phyloP scores from a whole-genome alignment of 2,329 filamentous ascomycete species.

The Raffaelea arxii region DNA sequence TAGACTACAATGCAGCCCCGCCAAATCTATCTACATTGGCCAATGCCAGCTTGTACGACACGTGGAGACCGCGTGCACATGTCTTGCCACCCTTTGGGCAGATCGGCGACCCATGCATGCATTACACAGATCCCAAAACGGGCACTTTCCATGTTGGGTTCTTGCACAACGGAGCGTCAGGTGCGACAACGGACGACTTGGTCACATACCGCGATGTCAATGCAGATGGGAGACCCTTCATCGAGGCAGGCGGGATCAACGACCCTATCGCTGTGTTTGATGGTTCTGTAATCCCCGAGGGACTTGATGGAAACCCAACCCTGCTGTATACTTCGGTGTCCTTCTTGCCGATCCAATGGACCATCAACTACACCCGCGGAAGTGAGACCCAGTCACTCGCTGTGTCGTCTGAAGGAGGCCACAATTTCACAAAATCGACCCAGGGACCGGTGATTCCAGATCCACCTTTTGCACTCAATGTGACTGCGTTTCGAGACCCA shows the following conservation, averaged over 20 bases:
- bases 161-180: slow-evolving; percentile 1
- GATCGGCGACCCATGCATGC: slow-evolving; percentile 3
- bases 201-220: slow-evolving; percentile 2
- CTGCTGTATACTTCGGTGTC: slow-evolving; percentile 3
- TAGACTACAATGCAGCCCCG: slow-evolving; percentile 3
- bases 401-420: background rate
- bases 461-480: slow-evolving; percentile 1
- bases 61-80: slow-evolving; percentile 1
- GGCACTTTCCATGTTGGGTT: slow-evolving; percentile 2
- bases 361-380: slow-evolving; percentile 14
- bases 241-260: slow-evolving; percentile 1
- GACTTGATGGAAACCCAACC: slow-evolving; percentile 2
- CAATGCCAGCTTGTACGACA: slow-evolving; percentile 1
- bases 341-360: slow-evolving; percentile 3
- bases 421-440: background rate
- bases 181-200: slow-evolving; percentile 1
- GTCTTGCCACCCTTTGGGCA: slow-evolving; percentile 3
- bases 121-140: slow-evolving; percentile 1
- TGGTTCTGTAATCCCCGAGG: slow-evolving; percentile 2
- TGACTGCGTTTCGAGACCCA: slow-evolving; percentile 1
- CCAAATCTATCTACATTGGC: slow-evolving; percentile 1
- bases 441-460: slow-evolving; percentile 2
- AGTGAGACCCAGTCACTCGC: slow-evolving; percentile 4
- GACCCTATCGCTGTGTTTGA: background rate
- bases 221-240: background rate